Evolutionary conservation across 2,329 filamentous ascomycete species (phyloP), one percentile per base, ranked within the genome.

Genomic region (Colletotrichum caudatum): DNA sequence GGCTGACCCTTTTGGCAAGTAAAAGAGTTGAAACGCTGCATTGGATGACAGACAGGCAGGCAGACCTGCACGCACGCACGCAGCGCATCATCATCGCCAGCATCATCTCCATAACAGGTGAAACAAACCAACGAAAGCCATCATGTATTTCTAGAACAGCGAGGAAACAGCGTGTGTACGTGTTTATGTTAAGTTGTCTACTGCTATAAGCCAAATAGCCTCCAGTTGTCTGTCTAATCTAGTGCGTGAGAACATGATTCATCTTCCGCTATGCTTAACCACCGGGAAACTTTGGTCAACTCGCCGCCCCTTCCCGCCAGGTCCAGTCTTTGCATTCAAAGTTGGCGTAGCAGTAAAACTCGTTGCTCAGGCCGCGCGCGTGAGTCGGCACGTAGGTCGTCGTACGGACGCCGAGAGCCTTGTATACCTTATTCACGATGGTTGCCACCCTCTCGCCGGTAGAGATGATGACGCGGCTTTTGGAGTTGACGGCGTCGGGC

Each of bases 301-400:
- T 64, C 5, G 66, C 72, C 66, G 66, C 73, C 66, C 79, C 75
- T 33, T 54, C 48, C 29, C 44, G 33, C 81, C 82, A 88, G 54
- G 78, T 81, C 86, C 88, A 89, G 5, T 79, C 80, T 8, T 82
- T 82, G 76, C 90, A 89, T 78, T 93, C 91, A 77, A 93, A 95
- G 77, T 93, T 95, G 33, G 93, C 89, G 77, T 94, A 95, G 80
- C 92, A 94, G 77, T 89, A 87, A 78, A 94, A 96, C 80, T 94
- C 92, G 77, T 96, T 96, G 80, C 92, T 93, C 71, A 96, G 81
- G 0, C 92, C 92, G 73, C 89, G 89, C n/a, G 88, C 86, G 77
- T 95, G 93, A 74, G 86, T 83, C 5, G 91, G 90, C 76, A 91
- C 88, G 78, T 91, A 94, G 0, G 87, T 89, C 0, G 93, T 95